A percentile compares a stretch with the other conserved stretches of the same genome.
Conservation (phyloP, 805 yeast species). For the Scheffersomyces ergatensis region DNA sequence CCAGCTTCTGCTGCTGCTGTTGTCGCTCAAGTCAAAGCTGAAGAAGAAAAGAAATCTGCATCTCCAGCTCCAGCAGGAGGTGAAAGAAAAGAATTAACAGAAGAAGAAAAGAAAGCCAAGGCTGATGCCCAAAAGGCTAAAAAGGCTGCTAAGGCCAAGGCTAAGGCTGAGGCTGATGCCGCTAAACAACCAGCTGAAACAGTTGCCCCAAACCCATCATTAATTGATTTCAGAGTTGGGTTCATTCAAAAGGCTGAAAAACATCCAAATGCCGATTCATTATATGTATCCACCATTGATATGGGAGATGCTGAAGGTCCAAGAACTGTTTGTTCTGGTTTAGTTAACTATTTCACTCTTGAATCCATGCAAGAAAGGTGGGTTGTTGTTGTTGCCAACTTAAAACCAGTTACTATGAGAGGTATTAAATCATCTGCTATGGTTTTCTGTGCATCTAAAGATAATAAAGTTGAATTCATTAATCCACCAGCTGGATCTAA, state of each 20-base stretch:
- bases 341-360: conserved; percentile 82
- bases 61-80: conserved; percentile 9
- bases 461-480: conserved; percentile 78
- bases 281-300: conserved; percentile 94
- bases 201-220: conserved; percentile 74
- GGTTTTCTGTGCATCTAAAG: conserved; percentile 92
- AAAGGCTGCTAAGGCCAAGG: conserved; percentile 61
- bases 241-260: conserved; percentile 93
- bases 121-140: conserved; percentile 65
- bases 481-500: conserved; percentile 91
- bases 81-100: conserved; percentile 24
- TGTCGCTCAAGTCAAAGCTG: conserved; percentile 5
- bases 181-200: conserved; percentile 51
- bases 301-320: conserved; percentile 97
- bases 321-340: conserved; percentile 96
- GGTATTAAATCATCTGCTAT: conserved; percentile 94
- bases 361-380: conserved; percentile 95
- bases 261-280: conserved; percentile 97
- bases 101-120: conserved; percentile 41
- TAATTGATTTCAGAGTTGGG: conserved; percentile 93
- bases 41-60: conserved; percentile 10
- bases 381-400: conserved; percentile 89
- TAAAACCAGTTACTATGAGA: conserved; percentile 97
- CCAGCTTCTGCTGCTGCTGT: conserved; percentile 19
- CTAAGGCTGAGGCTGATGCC: conserved; percentile 46